Base-by-base conservation (phyloP, 2,329 filamentous ascomycete species). In the Fusarium foetens region DNA sequence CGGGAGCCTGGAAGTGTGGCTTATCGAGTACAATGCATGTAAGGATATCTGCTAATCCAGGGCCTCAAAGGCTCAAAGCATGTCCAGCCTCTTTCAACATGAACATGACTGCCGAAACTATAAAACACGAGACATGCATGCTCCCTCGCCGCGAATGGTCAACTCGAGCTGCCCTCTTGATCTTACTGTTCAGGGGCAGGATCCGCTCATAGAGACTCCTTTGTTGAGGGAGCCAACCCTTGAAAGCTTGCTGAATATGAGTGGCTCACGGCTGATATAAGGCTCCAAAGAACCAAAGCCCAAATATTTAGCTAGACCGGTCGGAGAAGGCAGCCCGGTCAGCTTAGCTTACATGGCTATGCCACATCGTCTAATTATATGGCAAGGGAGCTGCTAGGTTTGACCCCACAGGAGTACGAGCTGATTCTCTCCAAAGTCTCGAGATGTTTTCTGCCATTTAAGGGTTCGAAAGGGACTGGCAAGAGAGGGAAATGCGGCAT, bases 331-430 rank as follows among this genome's bases (percentile, higher is more conserved):
- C 38, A 49, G 19, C 62, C 27, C n/a, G 58, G 27, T 46, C 70
- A 36, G 54, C 70, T 66, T 63, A 72, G 70, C 66, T 73, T 73
- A 63, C 58, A 69, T 65, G 65, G 49, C 66, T 65, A 70, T 69
- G 65, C 66, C 63, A 55, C 61, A 67, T 72, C 38, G 70, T 58
- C 27, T 63, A 59, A 51, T 62, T 61, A 39, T 57, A 29, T 52
- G 57, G 36, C 57, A 72, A 71, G 70, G 70, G 70, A 73, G 66
- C 43, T 66, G 38, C 54, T 42, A 49, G 59, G 60, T 55, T 63
- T 35, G 54, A 70, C 67, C 60, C 67, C 67, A 70, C 66, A 65
- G 53, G 27, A 39, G 64, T 68, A 69, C 48, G 39, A 60, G 54
- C 51, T 65, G 29, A 55, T n/a, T 66, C 39, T 66, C 33, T 45